Percentiles rank a stretch among this genome's conserved stretches.
Conservation (phyloP, 2,329 filamentous ascomycete species). For the Scortechinia acanthostroma region DNA sequence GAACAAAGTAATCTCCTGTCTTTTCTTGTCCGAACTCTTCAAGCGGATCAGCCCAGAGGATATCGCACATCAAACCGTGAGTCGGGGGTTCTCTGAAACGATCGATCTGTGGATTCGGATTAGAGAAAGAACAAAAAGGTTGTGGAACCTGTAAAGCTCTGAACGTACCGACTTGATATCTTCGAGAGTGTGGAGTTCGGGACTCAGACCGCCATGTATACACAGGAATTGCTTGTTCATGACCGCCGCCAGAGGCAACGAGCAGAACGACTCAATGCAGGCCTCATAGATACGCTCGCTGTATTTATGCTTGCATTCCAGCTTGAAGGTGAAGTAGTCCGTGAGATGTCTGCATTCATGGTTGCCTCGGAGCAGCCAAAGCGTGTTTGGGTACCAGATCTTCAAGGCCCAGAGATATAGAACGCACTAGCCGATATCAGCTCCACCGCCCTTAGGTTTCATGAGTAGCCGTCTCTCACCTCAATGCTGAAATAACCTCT, state of each 20-base stretch:
- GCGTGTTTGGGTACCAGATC: conserved; percentile 96
- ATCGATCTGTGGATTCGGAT: conserved; percentile 76
- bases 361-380: conserved; percentile 95
- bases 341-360: conserved; percentile 98
- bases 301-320: conserved; percentile 99
- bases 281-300: conserved; percentile 93
- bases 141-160: background rate
- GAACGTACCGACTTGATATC: conserved; percentile 75
- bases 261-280: conserved; percentile 97
- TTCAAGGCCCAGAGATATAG: conserved; percentile 96
- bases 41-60: conserved; percentile 94
- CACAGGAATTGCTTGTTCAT: conserved; percentile 99
- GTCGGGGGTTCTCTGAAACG: conserved; percentile 96
- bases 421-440: conserved; percentile 59
- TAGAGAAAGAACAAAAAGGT: conserved; percentile 1
- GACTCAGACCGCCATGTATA: conserved; percentile 92
- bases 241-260: conserved; percentile 83
- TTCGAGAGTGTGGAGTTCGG: conserved; percentile 90
- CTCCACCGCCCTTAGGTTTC: background rate
- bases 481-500: conserved; percentile 96
- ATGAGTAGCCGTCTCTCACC: background rate
- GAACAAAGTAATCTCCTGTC: conserved; percentile 91
- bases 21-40: conserved; percentile 99
- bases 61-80: conserved; percentile 97
- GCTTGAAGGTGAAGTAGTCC: conserved; percentile 99